Evolutionary conservation across 148 eudicot species (phyloP).

Genomic region (Rheum nobile): DNA sequence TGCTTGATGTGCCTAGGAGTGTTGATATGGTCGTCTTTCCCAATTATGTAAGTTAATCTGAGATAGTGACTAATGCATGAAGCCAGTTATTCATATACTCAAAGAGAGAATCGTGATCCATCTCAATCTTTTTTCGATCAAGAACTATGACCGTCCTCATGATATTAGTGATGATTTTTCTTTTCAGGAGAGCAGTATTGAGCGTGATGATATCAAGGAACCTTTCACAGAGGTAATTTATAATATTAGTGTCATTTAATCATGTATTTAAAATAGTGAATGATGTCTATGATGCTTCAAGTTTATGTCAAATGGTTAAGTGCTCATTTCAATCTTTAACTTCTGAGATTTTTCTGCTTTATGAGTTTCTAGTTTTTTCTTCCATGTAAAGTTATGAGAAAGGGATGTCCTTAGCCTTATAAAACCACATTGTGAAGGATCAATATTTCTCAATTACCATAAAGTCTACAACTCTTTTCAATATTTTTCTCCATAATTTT

Average conservation of each 20-base stretch:
- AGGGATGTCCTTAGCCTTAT: neutral
- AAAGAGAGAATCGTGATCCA: neutral
- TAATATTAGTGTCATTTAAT: neutral
- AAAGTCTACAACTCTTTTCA: neutral
- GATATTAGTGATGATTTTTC: neutral
- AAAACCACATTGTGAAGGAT: neutral
- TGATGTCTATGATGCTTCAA: neutral
- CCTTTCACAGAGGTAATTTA: slow-evolving; percentile 76
- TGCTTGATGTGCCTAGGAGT: slow-evolving; percentile 63
- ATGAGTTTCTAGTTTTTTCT: neutral
- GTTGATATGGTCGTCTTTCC: slow-evolving; percentile 94
- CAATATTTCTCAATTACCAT: neutral
- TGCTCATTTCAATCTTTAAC: neutral
- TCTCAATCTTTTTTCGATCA: neutral
- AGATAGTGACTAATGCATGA: neutral
- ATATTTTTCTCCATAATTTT: too few relatives aligned
- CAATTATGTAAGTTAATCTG: slow-evolving; percentile 59
- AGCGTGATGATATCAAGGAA: slow-evolving; percentile 76
- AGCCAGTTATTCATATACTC: slow-evolving; percentile 2
- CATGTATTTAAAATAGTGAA: neutral
- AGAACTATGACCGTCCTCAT: neutral
- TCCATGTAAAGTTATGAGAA: neutral
- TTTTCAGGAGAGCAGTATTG: slow-evolving; percentile 81
- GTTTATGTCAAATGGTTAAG: neutral
- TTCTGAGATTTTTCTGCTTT: neutral